phyloP scores from a whole-genome alignment of 2,329 filamentous ascomycete species.

The Pseudogymnoascus sp. region DNA sequence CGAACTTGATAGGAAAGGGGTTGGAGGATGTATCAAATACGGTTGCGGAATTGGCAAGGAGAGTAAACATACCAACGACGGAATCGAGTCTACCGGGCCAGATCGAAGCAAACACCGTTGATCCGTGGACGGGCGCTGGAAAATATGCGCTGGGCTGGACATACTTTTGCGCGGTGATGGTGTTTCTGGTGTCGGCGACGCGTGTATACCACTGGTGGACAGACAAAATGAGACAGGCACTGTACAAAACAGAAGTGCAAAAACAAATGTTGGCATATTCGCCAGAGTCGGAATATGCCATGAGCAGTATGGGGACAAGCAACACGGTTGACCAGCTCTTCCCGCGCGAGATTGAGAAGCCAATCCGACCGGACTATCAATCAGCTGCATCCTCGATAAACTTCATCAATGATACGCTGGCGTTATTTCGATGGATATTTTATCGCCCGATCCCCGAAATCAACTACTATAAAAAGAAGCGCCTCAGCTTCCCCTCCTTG shows the following conservation, averaged over 20 bases:
- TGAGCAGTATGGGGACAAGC: slow-evolving; percentile 48
- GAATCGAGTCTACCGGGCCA: slow-evolving; percentile 52
- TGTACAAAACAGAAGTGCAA: slow-evolving; percentile 75
- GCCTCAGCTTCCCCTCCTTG: slow-evolving; percentile 73
- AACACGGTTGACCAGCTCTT: slow-evolving; percentile 56
- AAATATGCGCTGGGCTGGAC: slow-evolving; percentile 86
- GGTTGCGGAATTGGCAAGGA: slow-evolving; percentile 27
- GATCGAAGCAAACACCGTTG: slow-evolving; percentile 54
- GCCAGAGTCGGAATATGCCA: slow-evolving; percentile 51
- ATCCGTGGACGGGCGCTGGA: slow-evolving; percentile 73
- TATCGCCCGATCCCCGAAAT: slow-evolving; percentile 78
- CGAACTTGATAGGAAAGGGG: background rate
- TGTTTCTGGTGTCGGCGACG: slow-evolving; percentile 57
- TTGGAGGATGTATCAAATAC: slow-evolving; percentile 21
- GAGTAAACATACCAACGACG: slow-evolving; percentile 53
- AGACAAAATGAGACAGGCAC: slow-evolving; percentile 82
- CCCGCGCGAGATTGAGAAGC: slow-evolving; percentile 56
- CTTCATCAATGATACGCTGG: slow-evolving; percentile 68
- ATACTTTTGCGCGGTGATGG: slow-evolving; percentile 71
- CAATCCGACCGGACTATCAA: slow-evolving; percentile 49
- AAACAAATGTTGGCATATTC: slow-evolving; percentile 53
- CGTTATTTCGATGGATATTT: slow-evolving; percentile 80
- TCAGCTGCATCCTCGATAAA: slow-evolving; percentile 69
- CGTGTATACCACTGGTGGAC: slow-evolving; percentile 85
- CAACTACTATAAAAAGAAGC: slow-evolving; percentile 50